Conservation (phyloP, 2,329 filamentous ascomycete genomes). For the Microsporum canis region DNA sequence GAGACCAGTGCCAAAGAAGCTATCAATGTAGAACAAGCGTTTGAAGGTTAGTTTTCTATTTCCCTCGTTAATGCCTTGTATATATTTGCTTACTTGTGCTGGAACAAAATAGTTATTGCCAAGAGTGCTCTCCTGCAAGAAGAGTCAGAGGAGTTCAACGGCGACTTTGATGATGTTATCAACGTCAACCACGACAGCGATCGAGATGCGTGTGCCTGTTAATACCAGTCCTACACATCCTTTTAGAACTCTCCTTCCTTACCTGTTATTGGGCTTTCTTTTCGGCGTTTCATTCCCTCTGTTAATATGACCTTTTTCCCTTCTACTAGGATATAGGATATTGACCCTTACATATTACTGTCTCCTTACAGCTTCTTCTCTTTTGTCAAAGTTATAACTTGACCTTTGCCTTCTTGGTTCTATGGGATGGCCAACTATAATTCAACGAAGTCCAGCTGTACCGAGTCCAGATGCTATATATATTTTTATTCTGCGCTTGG, state of each 20-base stretch:
- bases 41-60: constrained; percentile 48
- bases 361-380: neutral
- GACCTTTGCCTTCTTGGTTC: neutral
- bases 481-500: neutral
- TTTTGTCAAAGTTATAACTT: neutral
- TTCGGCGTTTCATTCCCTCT: constrained; percentile 1
- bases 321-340: constrained; percentile 4
- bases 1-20: constrained; percentile 99
- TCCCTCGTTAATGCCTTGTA: neutral
- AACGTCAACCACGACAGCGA: constrained; percentile 96
- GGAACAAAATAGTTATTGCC: constrained; percentile 61
- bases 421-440: neutral
- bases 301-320: neutral
- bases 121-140: constrained; percentile 92
- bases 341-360: neutral
- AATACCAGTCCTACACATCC: constrained; percentile 27
- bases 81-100: neutral
- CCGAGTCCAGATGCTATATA: neutral
- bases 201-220: constrained; percentile 87
- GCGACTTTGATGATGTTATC: constrained; percentile 95
- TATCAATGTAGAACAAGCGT: constrained; percentile 88
- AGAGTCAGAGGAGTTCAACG: constrained; percentile 94
- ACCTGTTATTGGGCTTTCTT: neutral
- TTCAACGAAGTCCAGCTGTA: neutral
- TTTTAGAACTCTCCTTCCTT: constrained; percentile 13